These are phyloP conservation scores for Colletotrichum limetticola DNA, from an alignment of 2,329 filamentous ascomycete species.

Conservation along the genomic window DNA sequence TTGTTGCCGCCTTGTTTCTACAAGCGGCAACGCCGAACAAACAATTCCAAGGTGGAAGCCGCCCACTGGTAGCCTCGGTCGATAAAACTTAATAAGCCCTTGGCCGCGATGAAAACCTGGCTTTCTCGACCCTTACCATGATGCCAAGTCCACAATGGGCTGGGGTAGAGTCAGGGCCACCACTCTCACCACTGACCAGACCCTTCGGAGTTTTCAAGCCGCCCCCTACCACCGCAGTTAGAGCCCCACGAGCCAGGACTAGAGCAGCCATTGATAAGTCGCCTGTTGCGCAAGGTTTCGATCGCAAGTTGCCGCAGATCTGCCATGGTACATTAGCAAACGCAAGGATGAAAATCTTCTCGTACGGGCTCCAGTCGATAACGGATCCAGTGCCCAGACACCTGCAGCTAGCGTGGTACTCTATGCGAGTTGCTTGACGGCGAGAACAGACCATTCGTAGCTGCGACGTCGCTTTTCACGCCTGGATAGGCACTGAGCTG, in stretches of 20 bases:
- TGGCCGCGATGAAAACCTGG: slow-evolving; percentile 21
- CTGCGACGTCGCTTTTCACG: slow-evolving; percentile 11
- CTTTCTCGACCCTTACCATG: slow-evolving; percentile 15
- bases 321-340: slow-evolving; percentile 32
- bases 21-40: slow-evolving; percentile 26
- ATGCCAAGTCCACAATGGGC: slow-evolving; percentile 29
- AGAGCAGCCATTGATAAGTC: slow-evolving; percentile 19
- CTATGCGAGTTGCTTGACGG: slow-evolving; percentile 6
- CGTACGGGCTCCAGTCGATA: slow-evolving; percentile 29
- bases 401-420: slow-evolving; percentile 10
- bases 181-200: slow-evolving; percentile 30
- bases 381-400: slow-evolving; percentile 16
- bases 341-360: slow-evolving; percentile 35
- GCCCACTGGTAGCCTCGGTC: slow-evolving; percentile 28
- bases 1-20: slow-evolving; percentile 23
- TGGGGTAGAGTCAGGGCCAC: slow-evolving; percentile 28
- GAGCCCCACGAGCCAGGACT: slow-evolving; percentile 29
- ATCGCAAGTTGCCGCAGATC: slow-evolving; percentile 35
- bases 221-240: slow-evolving; percentile 28
- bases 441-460: background rate
- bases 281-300: slow-evolving; percentile 25
- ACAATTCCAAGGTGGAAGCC: slow-evolving; percentile 5
- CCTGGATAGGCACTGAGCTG: slow-evolving; percentile 1
- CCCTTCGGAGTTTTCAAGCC: slow-evolving; percentile 35
- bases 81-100: slow-evolving; percentile 13